A percentile compares a stretch with the other conserved stretches of the same genome.
Conservation (phyloP, 1,139 yeast species). For the Geotrichum bryndzae region DNA sequence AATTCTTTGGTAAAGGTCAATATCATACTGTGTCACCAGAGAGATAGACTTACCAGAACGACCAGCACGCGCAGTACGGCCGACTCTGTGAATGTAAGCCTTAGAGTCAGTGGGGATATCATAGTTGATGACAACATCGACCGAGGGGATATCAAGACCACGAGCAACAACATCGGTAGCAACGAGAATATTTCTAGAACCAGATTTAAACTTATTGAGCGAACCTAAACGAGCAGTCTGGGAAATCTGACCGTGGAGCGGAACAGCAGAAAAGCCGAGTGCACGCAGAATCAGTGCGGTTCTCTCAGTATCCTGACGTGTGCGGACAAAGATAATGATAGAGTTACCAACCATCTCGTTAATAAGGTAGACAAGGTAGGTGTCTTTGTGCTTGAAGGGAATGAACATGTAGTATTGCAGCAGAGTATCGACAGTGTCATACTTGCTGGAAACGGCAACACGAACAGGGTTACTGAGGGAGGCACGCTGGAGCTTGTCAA, state of each 20-base stretch:
- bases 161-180: conserved; percentile 99
- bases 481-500: conserved; percentile 91
- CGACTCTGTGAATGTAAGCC: conserved; percentile 94
- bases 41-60: conserved; percentile 81
- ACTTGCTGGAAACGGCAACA: conserved; percentile 81
- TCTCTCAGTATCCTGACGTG: conserved; percentile 93
- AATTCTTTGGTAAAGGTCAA: conserved; percentile 79
- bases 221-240: conserved; percentile 93
- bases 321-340: conserved; percentile 82
- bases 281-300: conserved; percentile 75
- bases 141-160: conserved; percentile 93
- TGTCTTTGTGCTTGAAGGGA: conserved; percentile 89
- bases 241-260: conserved; percentile 88
- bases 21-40: conserved; percentile 88
- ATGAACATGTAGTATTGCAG: conserved; percentile 86
- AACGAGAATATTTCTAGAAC: conserved; percentile 71
- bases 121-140: conserved; percentile 86
- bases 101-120: conserved; percentile 98
- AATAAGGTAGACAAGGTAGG: conserved; percentile 71
- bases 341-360: conserved; percentile 85
- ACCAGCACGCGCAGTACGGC: conserved; percentile 98
- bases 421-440: conserved; percentile 88
- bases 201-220: conserved; percentile 83
- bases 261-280: conserved; percentile 83
- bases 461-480: conserved; percentile 83